A percentile compares a stretch with the other conserved stretches of the same genome.
These are phyloP conservation scores for Suaeda aralocaspica DNA, from an alignment of 148 eudicot genomes.

Conservation along the genomic window DNA sequence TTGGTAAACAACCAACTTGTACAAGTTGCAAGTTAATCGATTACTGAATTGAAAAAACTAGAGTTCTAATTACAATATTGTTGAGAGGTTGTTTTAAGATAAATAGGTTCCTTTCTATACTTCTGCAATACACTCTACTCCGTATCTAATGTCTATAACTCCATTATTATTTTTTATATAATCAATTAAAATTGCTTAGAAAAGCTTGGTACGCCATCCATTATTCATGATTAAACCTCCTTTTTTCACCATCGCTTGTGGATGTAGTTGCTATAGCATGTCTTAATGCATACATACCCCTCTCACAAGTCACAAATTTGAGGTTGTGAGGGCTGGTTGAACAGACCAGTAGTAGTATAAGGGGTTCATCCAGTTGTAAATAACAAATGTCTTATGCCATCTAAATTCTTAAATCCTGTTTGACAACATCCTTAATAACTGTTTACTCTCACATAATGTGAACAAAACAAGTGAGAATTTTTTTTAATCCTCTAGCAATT, in stretches of 20 bases:
- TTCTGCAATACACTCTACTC: no score
- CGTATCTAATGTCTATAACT: no score
- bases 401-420: not conserved
- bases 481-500: not conserved
- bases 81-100: no score
- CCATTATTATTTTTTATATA: no score
- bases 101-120: no score
- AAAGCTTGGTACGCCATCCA: no score
- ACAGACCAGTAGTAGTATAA: not conserved
- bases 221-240: not conserved
- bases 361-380: not conserved
- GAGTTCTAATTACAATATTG: no score
- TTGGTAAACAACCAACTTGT: no score
- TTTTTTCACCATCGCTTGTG: not conserved
- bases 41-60: no score
- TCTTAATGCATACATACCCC: not conserved
- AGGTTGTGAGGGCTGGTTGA: not conserved
- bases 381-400: not conserved
- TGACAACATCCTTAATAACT: not conserved
- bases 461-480: no score
- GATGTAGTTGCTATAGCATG: not conserved
- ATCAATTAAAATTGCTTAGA: no score
- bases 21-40: no score
- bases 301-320: not conserved
- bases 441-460: not conserved